These are phyloP conservation scores for Puya raimondii DNA, from an alignment of 176 grass and related monocot species.

Conservation along the genomic window DNA sequence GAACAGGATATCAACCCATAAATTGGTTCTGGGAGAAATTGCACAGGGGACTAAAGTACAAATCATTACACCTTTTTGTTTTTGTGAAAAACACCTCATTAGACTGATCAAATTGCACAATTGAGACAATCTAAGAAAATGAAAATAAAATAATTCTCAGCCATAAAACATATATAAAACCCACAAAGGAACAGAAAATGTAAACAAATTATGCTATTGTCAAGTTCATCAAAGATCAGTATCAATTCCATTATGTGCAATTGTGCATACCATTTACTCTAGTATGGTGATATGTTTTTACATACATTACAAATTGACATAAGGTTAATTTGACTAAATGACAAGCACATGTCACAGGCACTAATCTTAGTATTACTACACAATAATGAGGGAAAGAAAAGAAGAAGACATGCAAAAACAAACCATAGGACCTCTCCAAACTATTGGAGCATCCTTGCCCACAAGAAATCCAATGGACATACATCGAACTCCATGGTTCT, in stretches of 20 bases:
- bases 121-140: no score
- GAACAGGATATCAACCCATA: no score
- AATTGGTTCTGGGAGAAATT: no score
- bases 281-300: no score
- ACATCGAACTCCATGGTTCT: conserved; percentile 77
- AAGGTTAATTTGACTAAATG: background rate
- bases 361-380: background rate
- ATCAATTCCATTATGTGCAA: no score
- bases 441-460: conserved; percentile 78
- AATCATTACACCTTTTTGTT: no score
- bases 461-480: conserved; percentile 99
- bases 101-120: no score
- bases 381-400: conserved; percentile 11
- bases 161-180: background rate
- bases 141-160: no score
- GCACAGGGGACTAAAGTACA: background rate
- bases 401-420: conserved; percentile 35
- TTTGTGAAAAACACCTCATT: no score
- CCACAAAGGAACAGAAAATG: background rate
- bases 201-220: background rate
- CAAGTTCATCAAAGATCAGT: no score
- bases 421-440: conserved; percentile 99
- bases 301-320: no score
- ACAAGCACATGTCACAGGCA: background rate
- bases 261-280: no score